A percentile compares a stretch with the other conserved stretches of the same genome.
phyloP scores from a whole-genome alignment of 2,329 filamentous ascomycete species.

The Ceratocystis smalleyi region DNA sequence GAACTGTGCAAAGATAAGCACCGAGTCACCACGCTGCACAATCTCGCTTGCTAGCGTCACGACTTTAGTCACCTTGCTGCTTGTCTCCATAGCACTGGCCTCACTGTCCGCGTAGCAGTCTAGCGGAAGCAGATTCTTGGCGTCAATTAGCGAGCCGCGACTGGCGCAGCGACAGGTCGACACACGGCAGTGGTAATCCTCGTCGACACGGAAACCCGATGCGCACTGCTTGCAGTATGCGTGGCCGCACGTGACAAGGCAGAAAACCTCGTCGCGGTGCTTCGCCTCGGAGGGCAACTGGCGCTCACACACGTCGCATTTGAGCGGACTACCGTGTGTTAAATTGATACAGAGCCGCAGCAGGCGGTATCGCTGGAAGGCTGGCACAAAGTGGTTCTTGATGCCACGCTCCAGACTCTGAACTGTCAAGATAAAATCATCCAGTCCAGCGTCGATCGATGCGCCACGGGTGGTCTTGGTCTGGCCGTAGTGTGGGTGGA shows the following conservation, averaged over 20 bases:
- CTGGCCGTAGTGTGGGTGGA: slow-evolving; percentile 16
- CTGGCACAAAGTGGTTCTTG: slow-evolving; percentile 7
- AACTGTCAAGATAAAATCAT: slow-evolving; percentile 18
- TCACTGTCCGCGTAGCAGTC: not conserved
- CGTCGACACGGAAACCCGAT: not conserved
- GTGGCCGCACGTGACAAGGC: slow-evolving; percentile 22
- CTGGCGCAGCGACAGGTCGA: slow-evolving; percentile 7
- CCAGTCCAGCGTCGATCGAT: slow-evolving; percentile 18
- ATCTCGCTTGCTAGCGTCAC: slow-evolving; percentile 17
- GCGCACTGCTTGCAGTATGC: slow-evolving; percentile 19
- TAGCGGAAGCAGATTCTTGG: slow-evolving; percentile 11
- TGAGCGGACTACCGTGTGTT: not conserved
- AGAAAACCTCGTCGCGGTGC: slow-evolving; percentile 10
- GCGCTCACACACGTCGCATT: slow-evolving; percentile 14
- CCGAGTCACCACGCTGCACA: slow-evolving; percentile 17
- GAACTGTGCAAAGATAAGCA: slow-evolving; percentile 28
- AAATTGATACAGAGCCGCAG: not conserved
- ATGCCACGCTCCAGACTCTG: slow-evolving; percentile 17
- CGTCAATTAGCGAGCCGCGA: slow-evolving; percentile 9
- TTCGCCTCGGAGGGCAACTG: not conserved
- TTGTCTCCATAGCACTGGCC: not conserved
- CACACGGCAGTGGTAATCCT: slow-evolving; percentile 17
- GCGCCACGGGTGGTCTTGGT: slow-evolving; percentile 17
- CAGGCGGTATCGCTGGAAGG: slow-evolving; percentile 9
- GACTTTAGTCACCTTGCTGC: slow-evolving; percentile 20